Evolutionary conservation across 78 protist species (phyloP), one percentile per base, ranked within the genome.

Genomic region (Diacronema lutheri): DNA sequence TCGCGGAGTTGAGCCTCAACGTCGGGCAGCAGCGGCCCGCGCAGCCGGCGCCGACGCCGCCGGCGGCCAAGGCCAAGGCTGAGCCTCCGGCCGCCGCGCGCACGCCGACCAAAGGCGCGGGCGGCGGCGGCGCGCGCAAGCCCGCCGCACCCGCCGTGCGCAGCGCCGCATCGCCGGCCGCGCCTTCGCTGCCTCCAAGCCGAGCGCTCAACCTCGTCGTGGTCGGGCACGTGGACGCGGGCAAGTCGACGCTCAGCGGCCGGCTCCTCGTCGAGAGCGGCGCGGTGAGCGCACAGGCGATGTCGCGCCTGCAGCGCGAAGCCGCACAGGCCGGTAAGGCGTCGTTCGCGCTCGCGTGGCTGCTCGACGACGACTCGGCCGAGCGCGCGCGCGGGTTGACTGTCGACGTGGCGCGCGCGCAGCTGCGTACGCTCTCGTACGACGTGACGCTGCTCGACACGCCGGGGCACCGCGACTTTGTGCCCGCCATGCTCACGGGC

Each of bases 391-490:
- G 86, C 40, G 86, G 90, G 61, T 46, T 87, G 23, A 87, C 90
- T 12, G 64, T 87, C 23, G 86, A 87, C 41, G 80, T 87, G 14
- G 38, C 72, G 38, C 37, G 16, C 56, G 38, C 58, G 37, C 16
- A 81, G 40, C 12, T 81, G 66, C n/a, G 33, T 0, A 65, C 86
- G 25, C 29, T 11, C 14, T 1, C 37, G 55, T 1, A 21, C 38
- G 46, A 4, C 37, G 26, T 71, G 61, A 88, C 86, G 5, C 25
- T 88, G 37, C 74, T 88, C 69, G 90, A 88, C 60, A 85, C 90
- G 26, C 90, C 90, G 21, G 90, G 90, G 6, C 90, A 88, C 71
- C 64, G 81, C 5, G 90, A 88, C 56, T 88, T 88, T 33, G 77
- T 88, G 31, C 77, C 77, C 13, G 60, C 79, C 65, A 87, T 87